Percentiles rank a stretch among this genome's conserved stretches.
Evolutionary conservation across 2,329 filamentous ascomycete genomes (phyloP).

Genomic region (Basipetospora chlamydospora): DNA sequence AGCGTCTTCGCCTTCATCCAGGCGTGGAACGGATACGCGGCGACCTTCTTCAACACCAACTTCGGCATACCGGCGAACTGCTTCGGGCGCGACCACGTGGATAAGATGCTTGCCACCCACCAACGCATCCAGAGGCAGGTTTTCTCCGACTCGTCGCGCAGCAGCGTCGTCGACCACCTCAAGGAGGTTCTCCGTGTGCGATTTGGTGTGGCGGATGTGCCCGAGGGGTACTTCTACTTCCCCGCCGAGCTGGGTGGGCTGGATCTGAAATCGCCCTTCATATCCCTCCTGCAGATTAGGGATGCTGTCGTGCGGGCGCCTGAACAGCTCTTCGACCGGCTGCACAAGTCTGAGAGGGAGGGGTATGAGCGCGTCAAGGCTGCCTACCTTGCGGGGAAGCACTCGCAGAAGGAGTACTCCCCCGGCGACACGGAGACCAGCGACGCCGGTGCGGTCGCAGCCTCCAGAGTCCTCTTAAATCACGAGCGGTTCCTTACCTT

Average conservation of each 20-base stretch:
- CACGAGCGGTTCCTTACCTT: conserved; percentile 26
- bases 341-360: conserved; percentile 19
- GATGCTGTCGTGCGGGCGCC: conserved; percentile 17
- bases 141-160: conserved; percentile 21
- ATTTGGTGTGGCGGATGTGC: conserved; percentile 30
- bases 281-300: conserved; percentile 25
- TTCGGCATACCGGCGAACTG: conserved; percentile 37
- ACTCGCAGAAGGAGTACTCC: neutral
- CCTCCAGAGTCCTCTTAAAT: too few relatives aligned
- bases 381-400: conserved; percentile 11
- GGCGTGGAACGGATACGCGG: conserved; percentile 37
- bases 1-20: conserved; percentile 32
- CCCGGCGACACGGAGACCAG: neutral
- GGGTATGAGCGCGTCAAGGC: conserved; percentile 20
- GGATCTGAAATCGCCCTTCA: conserved; percentile 29
- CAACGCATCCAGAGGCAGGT: conserved; percentile 31
- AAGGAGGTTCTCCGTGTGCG: conserved; percentile 34
- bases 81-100: conserved; percentile 34
- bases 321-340: conserved; percentile 15
- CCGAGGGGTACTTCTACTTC: conserved; percentile 31
- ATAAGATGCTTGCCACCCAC: conserved; percentile 35
- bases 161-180: conserved; percentile 39
- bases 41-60: conserved; percentile 36
- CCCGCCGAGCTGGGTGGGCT: conserved; percentile 30
- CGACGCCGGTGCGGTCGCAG: too few relatives aligned